phyloP scores from a whole-genome alignment of 345 rosid species.

The Conringia planisiliqua region DNA sequence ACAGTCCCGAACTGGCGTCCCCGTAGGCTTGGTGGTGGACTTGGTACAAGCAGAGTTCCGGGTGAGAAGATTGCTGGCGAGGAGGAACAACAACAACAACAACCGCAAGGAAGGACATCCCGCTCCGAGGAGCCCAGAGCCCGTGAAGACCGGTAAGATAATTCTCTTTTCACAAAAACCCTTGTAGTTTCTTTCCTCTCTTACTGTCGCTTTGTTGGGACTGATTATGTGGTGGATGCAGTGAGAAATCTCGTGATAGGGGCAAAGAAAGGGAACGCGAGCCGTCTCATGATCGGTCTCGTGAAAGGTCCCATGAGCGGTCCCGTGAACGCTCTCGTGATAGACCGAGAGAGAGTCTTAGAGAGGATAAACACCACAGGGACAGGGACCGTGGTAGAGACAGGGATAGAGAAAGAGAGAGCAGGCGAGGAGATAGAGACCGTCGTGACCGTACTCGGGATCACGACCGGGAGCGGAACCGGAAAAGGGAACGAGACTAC shows the following conservation, averaged over 20 bases:
- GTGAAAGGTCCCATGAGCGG: conserved; percentile 63
- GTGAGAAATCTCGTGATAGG: conserved; percentile 69
- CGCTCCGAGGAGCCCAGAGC: conserved; percentile 83
- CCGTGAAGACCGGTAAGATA: conserved; percentile 71
- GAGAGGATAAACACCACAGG: conserved; percentile 79
- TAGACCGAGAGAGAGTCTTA: conserved; percentile 75
- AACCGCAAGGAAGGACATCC: conserved; percentile 46
- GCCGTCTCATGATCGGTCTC: conserved; percentile 54
- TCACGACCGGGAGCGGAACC: conserved; percentile 42
- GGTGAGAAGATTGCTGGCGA: conserved; percentile 88
- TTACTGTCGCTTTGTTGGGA: background rate
- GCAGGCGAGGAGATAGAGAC: conserved; percentile 39
- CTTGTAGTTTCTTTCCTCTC: background rate
- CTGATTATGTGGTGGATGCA: conserved; percentile 36
- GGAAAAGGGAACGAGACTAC: conserved; percentile 46
- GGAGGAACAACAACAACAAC: conserved; percentile 37
- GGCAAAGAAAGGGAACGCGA: conserved; percentile 39
- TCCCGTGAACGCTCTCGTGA: conserved; percentile 80
- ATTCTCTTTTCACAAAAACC: background rate
- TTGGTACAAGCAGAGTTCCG: conserved; percentile 85
- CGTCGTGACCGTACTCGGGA: conserved; percentile 50
- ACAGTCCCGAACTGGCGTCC: conserved; percentile 99
- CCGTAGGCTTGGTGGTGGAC: conserved; percentile 98
- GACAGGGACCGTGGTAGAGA: conserved; percentile 77
- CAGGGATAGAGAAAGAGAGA: conserved; percentile 57